Evolutionary conservation across 176 grass and related monocot genomes (phyloP), one percentile per base, ranked within the genome.

Genomic region (Oryza meridionalis): DNA sequence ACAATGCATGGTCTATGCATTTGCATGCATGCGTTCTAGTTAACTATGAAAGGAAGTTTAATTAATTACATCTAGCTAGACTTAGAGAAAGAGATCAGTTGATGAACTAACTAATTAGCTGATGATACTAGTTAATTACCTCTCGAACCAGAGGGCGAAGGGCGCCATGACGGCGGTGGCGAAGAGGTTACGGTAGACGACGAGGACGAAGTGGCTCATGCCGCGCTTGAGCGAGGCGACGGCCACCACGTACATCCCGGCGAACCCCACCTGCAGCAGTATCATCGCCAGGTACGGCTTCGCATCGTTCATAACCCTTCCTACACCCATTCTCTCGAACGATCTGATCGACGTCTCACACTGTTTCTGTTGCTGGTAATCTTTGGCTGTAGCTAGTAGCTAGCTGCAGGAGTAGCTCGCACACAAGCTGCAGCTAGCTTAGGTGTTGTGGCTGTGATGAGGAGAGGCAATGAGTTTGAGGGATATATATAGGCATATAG

Each of bases 241-340:
- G 42, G 91, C 63, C 14, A 98, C 82, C 43, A 98, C 64, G 82
- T 92, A 98, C 96, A 98, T 95, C 70, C 96, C 96, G 5, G 92
- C 88, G 59, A 92, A 98, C 21, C 96, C 93, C 11, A 95, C 68
- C 87, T 98, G 96, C 61, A 98, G 87, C 79, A 98, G 89, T 59
- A 95, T 78, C 96, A 98, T 98, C 8, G 77, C 82, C 88, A 95
- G 82, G 85, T 93, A 98, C 24, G 96, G 93, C 91, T 98, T 98
- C 68, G 69, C 22, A 9, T 86, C 81, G 32, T 50, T 93, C 73
- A 96, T 11, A 13, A 74, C 64, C 67, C 82, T 87, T 4, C 86
- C 77, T 42, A 80, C 73, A 61, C 68, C 79, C 93, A 92, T 84
- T 38, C 21, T 90, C 14, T 40, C 38, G 8, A 55, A 58, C 50